Evolutionary conservation across 1,284 basidiomycete genomes (phyloP).

Genomic region (Ganoderma meredithae): DNA sequence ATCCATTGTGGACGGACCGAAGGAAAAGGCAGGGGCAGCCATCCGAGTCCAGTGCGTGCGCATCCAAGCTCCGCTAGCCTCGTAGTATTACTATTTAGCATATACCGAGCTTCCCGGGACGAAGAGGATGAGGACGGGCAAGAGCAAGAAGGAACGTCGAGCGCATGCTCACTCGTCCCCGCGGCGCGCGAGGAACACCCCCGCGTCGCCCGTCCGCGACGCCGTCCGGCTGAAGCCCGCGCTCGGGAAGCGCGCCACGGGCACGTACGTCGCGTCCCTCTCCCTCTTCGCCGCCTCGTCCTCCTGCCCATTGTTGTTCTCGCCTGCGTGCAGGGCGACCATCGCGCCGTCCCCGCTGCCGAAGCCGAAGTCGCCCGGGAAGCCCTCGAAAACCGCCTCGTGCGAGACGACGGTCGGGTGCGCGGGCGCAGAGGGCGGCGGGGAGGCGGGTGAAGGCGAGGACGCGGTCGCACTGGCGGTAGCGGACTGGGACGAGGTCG

Average conservation of each 20-base stretch:
- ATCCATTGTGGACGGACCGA: no score
- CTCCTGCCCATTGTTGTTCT: background rate
- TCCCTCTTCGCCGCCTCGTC: slow-evolving; percentile 10
- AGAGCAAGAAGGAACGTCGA: no score
- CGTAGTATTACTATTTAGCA: no score
- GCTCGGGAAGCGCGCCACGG: slow-evolving; percentile 40
- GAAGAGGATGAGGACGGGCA: no score
- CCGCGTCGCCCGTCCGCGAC: slow-evolving; percentile 42
- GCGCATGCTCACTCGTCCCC: slow-evolving; percentile 36
- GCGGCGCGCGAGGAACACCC: slow-evolving; percentile 42
- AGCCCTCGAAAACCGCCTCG: slow-evolving; percentile 31
- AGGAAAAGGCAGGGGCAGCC: no score
- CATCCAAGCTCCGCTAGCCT: no score
- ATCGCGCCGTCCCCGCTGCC: slow-evolving; percentile 15
- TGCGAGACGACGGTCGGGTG: slow-evolving; percentile 6
- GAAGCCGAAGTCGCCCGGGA: slow-evolving; percentile 27
- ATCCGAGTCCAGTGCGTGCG: no score
- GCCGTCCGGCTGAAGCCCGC: slow-evolving; percentile 38
- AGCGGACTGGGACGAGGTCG: slow-evolving; percentile 24
- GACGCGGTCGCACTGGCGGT: slow-evolving; percentile 38
- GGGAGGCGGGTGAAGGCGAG: slow-evolving; percentile 33
- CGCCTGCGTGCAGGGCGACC: slow-evolving; percentile 10
- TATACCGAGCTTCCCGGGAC: no score
- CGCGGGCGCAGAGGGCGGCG: slow-evolving; percentile 28
- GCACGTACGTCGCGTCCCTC: slow-evolving; percentile 9